These are phyloP conservation scores for Ammopiptanthus mongolicus DNA, from an alignment of 306 rosid species.

Conservation along the genomic window DNA sequence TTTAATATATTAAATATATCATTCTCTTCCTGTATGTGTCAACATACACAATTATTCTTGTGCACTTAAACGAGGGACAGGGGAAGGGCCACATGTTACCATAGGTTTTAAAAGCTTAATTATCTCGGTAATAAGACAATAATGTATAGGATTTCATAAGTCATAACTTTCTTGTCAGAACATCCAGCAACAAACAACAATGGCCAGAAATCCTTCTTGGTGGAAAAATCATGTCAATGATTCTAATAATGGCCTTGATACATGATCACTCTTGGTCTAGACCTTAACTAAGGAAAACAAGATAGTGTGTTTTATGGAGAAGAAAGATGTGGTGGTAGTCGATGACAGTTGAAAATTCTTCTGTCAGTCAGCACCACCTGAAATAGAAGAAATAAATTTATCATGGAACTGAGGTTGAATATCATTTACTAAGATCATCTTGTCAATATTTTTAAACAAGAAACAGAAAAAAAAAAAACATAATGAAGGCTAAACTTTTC, in stretches of 20 bases:
- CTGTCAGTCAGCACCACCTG: slow-evolving; percentile 41
- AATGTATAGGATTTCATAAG: slow-evolving; percentile 27
- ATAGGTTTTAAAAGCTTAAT: background rate
- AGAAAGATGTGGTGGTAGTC: slow-evolving; percentile 1
- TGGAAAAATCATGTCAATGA: slow-evolving; percentile 8
- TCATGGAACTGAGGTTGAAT: slow-evolving; percentile 27
- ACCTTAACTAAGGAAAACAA: slow-evolving; percentile 18
- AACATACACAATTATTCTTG: too few species aligned
- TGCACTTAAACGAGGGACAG: too few species aligned
- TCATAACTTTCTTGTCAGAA: slow-evolving; percentile 20
- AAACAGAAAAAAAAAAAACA: background rate
- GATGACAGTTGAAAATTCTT: background rate
- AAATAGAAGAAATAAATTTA: slow-evolving; percentile 12
- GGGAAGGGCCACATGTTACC: background rate
- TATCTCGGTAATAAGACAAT: background rate
- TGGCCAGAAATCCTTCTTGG: slow-evolving; percentile 24
- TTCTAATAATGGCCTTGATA: slow-evolving; percentile 28
- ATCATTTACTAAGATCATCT: background rate
- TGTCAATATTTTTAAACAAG: background rate
- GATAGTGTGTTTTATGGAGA: slow-evolving; percentile 19
- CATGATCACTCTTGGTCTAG: slow-evolving; percentile 19
- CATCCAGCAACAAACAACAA: slow-evolving; percentile 5
- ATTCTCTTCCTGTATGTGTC: too few species aligned
- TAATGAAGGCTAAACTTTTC: background rate
- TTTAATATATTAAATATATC: too few species aligned